Percentiles rank a stretch among this genome's conserved stretches.
Evolutionary conservation across 2,329 filamentous ascomycete species (phyloP).

Genomic region (Macrophomina phaseolina): DNA sequence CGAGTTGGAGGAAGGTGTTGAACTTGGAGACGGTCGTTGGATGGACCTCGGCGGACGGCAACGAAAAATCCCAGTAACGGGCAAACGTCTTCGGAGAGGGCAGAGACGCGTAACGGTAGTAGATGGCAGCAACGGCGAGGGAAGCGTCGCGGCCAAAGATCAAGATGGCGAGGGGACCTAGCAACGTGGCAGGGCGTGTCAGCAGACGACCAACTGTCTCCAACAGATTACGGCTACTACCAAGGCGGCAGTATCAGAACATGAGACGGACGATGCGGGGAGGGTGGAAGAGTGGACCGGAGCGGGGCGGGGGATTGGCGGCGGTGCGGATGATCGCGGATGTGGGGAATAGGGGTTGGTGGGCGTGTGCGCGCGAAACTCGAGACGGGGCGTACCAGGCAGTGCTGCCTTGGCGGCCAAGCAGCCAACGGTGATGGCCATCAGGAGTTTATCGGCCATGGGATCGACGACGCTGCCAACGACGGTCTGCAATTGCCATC

Average conservation of each 20-base stretch:
- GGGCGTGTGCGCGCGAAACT: slow-evolving; percentile 15
- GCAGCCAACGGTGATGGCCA: slow-evolving; percentile 90
- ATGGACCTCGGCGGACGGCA: slow-evolving; percentile 84
- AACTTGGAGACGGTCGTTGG: slow-evolving; percentile 84
- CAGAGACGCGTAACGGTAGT: slow-evolving; percentile 94
- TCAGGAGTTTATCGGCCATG: slow-evolving; percentile 94
- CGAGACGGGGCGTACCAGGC: slow-evolving; percentile 63
- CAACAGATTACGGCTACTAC: slow-evolving; percentile 23
- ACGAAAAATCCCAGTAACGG: slow-evolving; percentile 96
- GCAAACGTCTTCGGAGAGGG: slow-evolving; percentile 91
- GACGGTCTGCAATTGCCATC: slow-evolving; percentile 87
- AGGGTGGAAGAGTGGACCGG: slow-evolving; percentile 19
- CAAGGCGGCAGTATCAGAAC: not conserved
- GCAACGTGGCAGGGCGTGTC: not conserved
- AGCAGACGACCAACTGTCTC: slow-evolving; percentile 8
- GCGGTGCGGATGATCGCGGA: slow-evolving; percentile 20
- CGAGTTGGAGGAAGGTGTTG: slow-evolving; percentile 91
- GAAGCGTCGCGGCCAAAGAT: slow-evolving; percentile 89
- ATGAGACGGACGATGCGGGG: slow-evolving; percentile 15
- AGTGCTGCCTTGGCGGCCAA: slow-evolving; percentile 82
- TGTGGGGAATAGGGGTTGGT: slow-evolving; percentile 24
- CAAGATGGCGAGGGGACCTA: slow-evolving; percentile 85
- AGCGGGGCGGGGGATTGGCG: slow-evolving; percentile 26
- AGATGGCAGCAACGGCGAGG: slow-evolving; percentile 84
- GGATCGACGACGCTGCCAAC: slow-evolving; percentile 94